phyloP scores from a whole-genome alignment of 179 eudicot genomes.

The Camellia oleifera region DNA sequence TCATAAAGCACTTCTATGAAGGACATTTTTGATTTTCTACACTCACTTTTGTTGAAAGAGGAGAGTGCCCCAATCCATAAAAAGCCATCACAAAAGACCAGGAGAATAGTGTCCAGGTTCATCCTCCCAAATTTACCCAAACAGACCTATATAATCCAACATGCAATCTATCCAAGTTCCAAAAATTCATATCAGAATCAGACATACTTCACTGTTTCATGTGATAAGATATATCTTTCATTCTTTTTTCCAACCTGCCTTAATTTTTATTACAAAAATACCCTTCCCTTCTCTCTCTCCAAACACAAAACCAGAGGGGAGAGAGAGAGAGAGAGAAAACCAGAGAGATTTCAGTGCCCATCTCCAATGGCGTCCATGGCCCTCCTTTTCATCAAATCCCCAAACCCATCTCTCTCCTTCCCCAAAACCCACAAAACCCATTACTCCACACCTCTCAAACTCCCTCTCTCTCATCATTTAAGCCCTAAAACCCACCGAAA shows the following conservation, averaged over 20 bases:
- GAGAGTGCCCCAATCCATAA: neutral
- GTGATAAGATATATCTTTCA: too few relatives aligned
- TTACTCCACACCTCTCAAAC: constrained; percentile 18
- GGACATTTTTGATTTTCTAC: neutral
- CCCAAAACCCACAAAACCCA: constrained; percentile 20
- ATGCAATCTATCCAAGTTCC: neutral
- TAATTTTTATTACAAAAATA: constrained; percentile 5
- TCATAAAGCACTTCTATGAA: too few relatives aligned
- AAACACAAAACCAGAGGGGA: neutral
- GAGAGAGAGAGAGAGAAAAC: neutral
- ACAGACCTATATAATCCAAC: constrained; percentile 8
- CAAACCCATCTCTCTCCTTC: constrained; percentile 26
- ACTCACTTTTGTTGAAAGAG: neutral
- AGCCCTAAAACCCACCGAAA: constrained; percentile 6
- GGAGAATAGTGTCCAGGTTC: constrained; percentile 36
- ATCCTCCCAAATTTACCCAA: constrained; percentile 18
- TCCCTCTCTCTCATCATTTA: constrained; percentile 17
- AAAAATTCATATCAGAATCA: too few relatives aligned
- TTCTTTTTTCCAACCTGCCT: too few relatives aligned
- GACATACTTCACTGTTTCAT: too few relatives aligned
- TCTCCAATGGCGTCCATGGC: constrained; percentile 56
- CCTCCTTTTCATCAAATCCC: constrained; percentile 35
- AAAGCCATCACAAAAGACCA: neutral
- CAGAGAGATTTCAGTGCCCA: neutral
- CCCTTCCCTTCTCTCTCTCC: neutral